Evolutionary conservation across 1,139 yeast genomes (phyloP).

Genomic region (Saccharomyces hybrid): DNA sequence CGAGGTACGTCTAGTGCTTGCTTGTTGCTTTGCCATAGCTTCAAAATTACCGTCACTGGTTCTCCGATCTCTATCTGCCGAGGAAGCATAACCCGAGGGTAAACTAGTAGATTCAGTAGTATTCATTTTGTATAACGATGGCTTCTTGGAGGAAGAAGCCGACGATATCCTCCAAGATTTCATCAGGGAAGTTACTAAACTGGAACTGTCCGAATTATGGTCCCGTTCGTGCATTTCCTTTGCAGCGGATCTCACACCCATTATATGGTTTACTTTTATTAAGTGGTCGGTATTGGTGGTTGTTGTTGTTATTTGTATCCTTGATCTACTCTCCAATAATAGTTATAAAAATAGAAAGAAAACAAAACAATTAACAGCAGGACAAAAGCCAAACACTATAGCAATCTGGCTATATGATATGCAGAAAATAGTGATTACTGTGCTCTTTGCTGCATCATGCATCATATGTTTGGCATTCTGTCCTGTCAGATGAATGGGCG

Average conservation of each 20-base stretch:
- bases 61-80: conserved; percentile 3
- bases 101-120: conserved; percentile 2
- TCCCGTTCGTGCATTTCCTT: conserved; percentile 21
- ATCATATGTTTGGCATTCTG: neutral
- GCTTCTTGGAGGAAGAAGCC: conserved; percentile 6
- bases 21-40: conserved; percentile 24
- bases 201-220: conserved; percentile 9
- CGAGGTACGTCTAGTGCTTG: conserved; percentile 15
- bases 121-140: neutral
- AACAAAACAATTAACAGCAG: neutral
- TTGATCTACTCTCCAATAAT: neutral
- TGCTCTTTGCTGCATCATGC: neutral
- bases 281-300: neutral
- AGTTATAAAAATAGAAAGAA: neutral
- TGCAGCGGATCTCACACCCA: conserved; percentile 18
- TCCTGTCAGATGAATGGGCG: neutral
- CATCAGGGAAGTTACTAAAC: conserved; percentile 23
- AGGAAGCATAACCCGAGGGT: conserved; percentile 3
- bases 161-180: conserved; percentile 27
- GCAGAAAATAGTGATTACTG: neutral
- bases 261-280: neutral
- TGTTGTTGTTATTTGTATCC: neutral
- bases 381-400: neutral
- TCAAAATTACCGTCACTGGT: conserved; percentile 22
- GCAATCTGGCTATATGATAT: neutral